Percentiles rank a stretch among this genome's conserved stretches.
phyloP scores from a whole-genome alignment of 305 asterid species.

The Coffea humblotiana region DNA sequence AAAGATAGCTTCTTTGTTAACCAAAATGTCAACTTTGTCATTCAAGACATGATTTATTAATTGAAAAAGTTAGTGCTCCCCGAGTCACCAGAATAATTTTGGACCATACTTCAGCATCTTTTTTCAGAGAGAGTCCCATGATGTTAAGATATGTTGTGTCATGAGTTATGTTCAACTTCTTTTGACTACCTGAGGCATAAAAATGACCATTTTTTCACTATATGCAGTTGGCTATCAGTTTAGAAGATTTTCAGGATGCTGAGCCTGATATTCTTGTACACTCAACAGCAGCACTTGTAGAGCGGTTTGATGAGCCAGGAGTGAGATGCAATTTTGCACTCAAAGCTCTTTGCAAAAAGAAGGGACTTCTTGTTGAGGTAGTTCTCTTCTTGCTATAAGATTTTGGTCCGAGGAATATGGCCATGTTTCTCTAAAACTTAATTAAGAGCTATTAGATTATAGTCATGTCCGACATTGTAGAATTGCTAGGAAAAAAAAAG shows the following conservation, averaged over 20 bases:
- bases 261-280: constrained; percentile 79
- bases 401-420: not conserved
- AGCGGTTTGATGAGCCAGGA: constrained; percentile 47
- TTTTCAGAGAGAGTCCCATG: not conserved
- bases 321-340: constrained; percentile 54
- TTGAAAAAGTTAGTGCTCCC: not conserved
- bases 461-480: not conserved
- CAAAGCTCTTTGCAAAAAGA: constrained; percentile 75
- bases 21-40: not conserved
- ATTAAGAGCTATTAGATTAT: not conserved
- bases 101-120: not conserved
- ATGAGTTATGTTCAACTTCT: not conserved
- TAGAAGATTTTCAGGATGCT: constrained; percentile 71
- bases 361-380: constrained; percentile 78
- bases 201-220: constrained; percentile 4
- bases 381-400: constrained; percentile 12
- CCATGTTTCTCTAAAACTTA: not conserved
- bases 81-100: not conserved
- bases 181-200: constrained; percentile 3
- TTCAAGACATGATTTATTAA: not conserved
- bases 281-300: constrained; percentile 53
- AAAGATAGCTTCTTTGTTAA: not conserved
- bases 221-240: constrained; percentile 57
- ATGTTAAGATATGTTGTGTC: not conserved
- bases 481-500: not conserved